phyloP scores from a whole-genome alignment of 192 early-diverging fungal genomes.

The Dispira parvispora region DNA sequence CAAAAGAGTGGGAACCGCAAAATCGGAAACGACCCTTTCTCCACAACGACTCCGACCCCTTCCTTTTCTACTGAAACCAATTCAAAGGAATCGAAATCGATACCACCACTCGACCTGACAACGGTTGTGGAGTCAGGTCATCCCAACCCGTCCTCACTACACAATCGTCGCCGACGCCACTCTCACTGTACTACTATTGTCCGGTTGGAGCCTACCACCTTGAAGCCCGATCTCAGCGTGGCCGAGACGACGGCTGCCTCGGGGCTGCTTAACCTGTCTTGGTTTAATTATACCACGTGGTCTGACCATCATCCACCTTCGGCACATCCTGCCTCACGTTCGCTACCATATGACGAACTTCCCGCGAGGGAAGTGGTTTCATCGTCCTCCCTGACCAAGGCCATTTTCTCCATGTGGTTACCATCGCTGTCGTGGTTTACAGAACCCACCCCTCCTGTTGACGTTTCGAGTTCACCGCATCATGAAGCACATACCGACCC shows the following conservation, averaged over 20 bases:
- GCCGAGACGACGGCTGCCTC: not conserved
- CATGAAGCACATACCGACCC: not conserved
- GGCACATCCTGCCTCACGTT: not conserved
- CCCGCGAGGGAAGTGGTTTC: not conserved
- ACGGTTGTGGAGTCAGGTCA: no score
- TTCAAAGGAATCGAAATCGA: no score
- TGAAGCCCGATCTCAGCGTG: not conserved
- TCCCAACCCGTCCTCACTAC: not conserved
- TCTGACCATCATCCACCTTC: not conserved
- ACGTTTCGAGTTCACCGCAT: not conserved
- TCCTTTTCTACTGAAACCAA: no score
- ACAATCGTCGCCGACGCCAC: not conserved
- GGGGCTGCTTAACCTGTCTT: not conserved
- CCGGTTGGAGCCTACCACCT: constrained; percentile 6
- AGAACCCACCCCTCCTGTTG: not conserved
- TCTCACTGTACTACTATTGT: constrained; percentile 9
- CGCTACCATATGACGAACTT: not conserved
- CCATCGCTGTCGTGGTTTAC: no score
- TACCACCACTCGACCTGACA: no score
- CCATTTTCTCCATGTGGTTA: no score
- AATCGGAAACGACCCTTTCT: no score
- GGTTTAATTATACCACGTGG: not conserved
- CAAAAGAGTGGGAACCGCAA: no score
- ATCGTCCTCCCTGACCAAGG: no score
- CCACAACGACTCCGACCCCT: no score